Evolutionary conservation across 2,329 filamentous ascomycete species (phyloP).

Genomic region (Falciphora oryzae): DNA sequence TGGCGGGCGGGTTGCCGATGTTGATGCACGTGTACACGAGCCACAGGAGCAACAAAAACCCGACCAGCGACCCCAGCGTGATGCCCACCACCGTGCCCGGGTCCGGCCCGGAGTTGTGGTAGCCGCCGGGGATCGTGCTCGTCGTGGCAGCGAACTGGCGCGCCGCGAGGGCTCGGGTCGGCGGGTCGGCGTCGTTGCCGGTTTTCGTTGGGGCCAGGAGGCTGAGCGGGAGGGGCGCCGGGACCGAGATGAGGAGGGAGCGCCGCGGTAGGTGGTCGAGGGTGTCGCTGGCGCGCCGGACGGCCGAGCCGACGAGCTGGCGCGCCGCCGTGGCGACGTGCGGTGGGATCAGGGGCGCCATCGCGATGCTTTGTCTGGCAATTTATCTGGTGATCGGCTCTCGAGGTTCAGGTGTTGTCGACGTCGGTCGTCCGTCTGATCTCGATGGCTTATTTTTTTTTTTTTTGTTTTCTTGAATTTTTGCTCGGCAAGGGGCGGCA

Average conservation of each 20-base stretch:
- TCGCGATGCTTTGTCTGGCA: not conserved
- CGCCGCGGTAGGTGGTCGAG: not conserved
- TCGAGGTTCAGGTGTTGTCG: not conserved
- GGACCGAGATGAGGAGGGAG: not conserved
- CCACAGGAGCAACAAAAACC: conserved; percentile 28
- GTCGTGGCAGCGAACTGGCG: conserved; percentile 17
- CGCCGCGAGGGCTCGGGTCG: conserved; percentile 15
- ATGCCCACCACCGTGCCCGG: conserved; percentile 35
- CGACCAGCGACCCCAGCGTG: conserved; percentile 37
- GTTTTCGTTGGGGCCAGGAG: not conserved
- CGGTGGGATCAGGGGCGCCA: conserved; percentile 1
- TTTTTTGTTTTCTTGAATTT: not conserved
- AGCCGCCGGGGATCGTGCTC: conserved; percentile 24
- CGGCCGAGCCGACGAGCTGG: conserved; percentile 1
- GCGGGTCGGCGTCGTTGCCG: conserved; percentile 5
- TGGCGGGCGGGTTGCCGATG: conserved; percentile 19
- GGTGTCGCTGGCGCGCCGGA: not conserved
- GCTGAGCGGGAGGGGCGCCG: not conserved
- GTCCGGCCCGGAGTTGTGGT: conserved; percentile 22
- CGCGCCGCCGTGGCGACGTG: not conserved
- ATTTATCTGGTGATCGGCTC: not conserved
- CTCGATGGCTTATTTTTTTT: not conserved
- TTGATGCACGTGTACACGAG: conserved; percentile 28
- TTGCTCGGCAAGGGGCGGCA: no score
- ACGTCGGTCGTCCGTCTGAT: not conserved